Conservation (phyloP, 352 stramenopile genomes). For the Pythium phragmitis region DNA sequence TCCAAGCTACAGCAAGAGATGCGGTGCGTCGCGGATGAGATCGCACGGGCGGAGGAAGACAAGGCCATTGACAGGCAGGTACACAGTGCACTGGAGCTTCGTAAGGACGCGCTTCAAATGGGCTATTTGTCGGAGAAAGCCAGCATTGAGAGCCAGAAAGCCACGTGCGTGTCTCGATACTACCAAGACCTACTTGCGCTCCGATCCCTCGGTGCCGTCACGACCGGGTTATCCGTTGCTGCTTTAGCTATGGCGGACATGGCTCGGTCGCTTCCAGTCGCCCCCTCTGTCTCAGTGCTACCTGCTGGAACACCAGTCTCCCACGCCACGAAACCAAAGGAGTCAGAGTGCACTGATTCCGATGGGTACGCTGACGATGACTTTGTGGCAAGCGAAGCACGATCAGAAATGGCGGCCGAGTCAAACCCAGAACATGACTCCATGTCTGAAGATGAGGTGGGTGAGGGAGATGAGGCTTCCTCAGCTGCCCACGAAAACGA, state of each 20-base stretch:
- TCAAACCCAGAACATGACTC: background rate
- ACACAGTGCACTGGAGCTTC: slow-evolving; percentile 20
- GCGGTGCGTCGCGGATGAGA: slow-evolving; percentile 22
- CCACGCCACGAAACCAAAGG: background rate
- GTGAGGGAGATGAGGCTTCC: background rate
- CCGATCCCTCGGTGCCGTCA: slow-evolving; percentile 31
- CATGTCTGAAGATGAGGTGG: background rate
- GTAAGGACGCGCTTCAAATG: slow-evolving; percentile 42
- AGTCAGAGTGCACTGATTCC: background rate
- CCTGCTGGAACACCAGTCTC: background rate
- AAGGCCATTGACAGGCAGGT: background rate
- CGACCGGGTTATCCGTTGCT: background rate
- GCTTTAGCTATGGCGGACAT: background rate
- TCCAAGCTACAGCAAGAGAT: slow-evolving; percentile 38
- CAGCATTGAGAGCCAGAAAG: slow-evolving; percentile 52
- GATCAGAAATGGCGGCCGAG: background rate
- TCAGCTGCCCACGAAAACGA: background rate
- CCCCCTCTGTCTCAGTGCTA: background rate
- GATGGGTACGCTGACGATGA: slow-evolving; percentile 26
- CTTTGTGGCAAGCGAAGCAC: slow-evolving; percentile 34
- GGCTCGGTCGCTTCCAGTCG: background rate
- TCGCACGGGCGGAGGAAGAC: background rate
- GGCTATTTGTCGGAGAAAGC: slow-evolving; percentile 49
- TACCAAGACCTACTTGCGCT: slow-evolving; percentile 66
- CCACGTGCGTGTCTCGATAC: slow-evolving; percentile 52